Evolutionary conservation across 306 rosid genomes (phyloP), one percentile per base, ranked within the genome.

Genomic region (Adenanthera pavonina): DNA sequence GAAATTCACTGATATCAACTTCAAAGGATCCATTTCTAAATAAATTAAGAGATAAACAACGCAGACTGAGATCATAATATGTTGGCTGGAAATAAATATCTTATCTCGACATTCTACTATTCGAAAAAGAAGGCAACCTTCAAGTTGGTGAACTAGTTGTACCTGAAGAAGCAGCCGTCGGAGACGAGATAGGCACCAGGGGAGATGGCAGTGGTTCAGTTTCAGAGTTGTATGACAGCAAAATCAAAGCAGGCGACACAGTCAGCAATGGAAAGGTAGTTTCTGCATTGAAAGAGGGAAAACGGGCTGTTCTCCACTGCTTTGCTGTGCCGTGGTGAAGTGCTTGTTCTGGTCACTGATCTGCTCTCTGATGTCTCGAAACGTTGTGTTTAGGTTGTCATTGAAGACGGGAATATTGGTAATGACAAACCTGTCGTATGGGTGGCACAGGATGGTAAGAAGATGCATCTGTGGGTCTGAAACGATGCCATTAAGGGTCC

Each of bases 151-250:
- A 25, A 25, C 30, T 25, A 25, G 30, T 25, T 3, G 8, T 78
- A 92, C 94, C 97, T 89, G 72, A 92, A 88, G 78, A 92, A 85
- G 88, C 97, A 92, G 2, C 89, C 94, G 8, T 90, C 90, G n/a
- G 85, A 90, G 84, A 89, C 69, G 79, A 88, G 52, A 8, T 92
- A 89, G 10, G 89, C 96, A 7, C 30, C 1, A 1, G 30, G 30
- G 30, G 30, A 25, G 30, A 25, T 25, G 30, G 30, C 43, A 12
- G 80, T 75, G 1, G 89, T 88, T 81, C 92, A 88, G 61, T 83
- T 88, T 33, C 85, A 87, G 43, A 91, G 86, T 59, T 86, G 77
- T 7, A 76, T 17, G 11, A 67, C 47, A 2, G 93, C 91, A 0
- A 61, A 41, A 7, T 73, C 0, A 48, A 88, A 86, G 81, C 96